Evolutionary conservation across 2,329 filamentous ascomycete species (phyloP).

Genomic region (Xylariaceae sp.): DNA sequence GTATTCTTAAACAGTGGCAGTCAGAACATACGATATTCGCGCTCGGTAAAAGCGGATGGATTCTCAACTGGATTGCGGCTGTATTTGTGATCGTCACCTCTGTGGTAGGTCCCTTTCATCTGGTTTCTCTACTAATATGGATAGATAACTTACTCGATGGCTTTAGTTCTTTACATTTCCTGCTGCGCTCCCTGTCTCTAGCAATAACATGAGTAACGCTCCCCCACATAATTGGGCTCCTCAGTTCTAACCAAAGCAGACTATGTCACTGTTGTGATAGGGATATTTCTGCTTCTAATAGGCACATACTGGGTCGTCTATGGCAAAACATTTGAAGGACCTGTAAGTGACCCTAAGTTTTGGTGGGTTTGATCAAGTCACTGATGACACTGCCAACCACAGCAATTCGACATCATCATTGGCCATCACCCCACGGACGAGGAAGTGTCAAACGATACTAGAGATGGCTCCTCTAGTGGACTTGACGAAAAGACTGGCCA

Average conservation of each 20-base stretch:
- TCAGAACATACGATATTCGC: constrained; percentile 37
- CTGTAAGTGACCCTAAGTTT: constrained; percentile 29
- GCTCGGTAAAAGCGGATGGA: constrained; percentile 39
- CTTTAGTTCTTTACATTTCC: constrained; percentile 44
- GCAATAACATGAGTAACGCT: constrained; percentile 40
- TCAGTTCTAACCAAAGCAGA: constrained; percentile 33
- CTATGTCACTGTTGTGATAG: constrained; percentile 46
- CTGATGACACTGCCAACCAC: constrained; percentile 4
- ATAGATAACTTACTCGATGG: not conserved
- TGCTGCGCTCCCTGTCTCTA: constrained; percentile 36
- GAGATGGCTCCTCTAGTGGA: constrained; percentile 20
- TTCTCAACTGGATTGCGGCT: constrained; percentile 42
- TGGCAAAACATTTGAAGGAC: constrained; percentile 39
- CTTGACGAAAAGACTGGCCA: constrained; percentile 27
- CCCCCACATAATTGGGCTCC: not conserved
- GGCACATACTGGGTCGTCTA: constrained; percentile 36
- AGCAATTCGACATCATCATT: constrained; percentile 40
- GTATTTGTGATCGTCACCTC: constrained; percentile 49
- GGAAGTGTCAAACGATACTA: not conserved
- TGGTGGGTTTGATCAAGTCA: not conserved
- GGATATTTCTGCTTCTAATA: constrained; percentile 42
- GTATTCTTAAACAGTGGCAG: constrained; percentile 38
- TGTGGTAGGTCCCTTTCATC: constrained; percentile 32
- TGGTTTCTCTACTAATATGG: not conserved
- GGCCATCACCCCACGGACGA: constrained; percentile 30